These are phyloP conservation scores for Dovyalis caffra DNA, from an alignment of 345 rosid species.

Conservation along the genomic window DNA sequence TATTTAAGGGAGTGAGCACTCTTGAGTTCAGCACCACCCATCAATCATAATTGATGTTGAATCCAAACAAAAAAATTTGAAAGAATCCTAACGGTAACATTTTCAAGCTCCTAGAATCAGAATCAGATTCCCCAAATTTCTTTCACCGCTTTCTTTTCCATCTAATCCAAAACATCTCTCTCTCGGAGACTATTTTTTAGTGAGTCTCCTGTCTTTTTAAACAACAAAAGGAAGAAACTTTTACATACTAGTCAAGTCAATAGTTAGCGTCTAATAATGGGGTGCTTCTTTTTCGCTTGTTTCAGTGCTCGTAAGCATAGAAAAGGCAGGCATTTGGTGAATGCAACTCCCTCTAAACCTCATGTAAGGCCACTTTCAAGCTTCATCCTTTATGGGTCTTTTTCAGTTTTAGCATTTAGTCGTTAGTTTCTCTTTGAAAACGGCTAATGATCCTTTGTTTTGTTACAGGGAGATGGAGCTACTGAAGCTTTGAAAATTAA, in stretches of 20 bases:
- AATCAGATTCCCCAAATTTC: not conserved
- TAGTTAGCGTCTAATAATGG: conserved; percentile 14
- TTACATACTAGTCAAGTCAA: not conserved
- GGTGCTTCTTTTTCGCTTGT: conserved; percentile 21
- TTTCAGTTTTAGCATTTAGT: not conserved
- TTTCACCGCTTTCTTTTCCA: not conserved
- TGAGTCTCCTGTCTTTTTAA: not conserved
- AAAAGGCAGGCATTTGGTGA: conserved; percentile 6
- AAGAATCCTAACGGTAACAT: conserved; percentile 19
- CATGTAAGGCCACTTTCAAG: conserved; percentile 16
- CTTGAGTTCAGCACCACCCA: no score
- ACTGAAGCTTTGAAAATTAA: not conserved
- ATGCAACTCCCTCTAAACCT: conserved; percentile 10
- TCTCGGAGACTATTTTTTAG: not conserved
- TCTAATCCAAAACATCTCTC: not conserved
- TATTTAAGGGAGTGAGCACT: no score
- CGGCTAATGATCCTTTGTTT: not conserved
- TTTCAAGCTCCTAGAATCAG: not conserved
- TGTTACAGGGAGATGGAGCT: conserved; percentile 14
- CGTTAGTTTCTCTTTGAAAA: not conserved
- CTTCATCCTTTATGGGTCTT: not conserved
- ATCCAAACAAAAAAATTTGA: not conserved
- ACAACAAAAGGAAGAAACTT: not conserved
- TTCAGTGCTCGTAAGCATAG: conserved; percentile 15
- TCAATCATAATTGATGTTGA: no score